These are phyloP conservation scores for Blastobotrys indianensis DNA, from an alignment of 1,139 yeast genomes.

Conservation along the genomic window DNA sequence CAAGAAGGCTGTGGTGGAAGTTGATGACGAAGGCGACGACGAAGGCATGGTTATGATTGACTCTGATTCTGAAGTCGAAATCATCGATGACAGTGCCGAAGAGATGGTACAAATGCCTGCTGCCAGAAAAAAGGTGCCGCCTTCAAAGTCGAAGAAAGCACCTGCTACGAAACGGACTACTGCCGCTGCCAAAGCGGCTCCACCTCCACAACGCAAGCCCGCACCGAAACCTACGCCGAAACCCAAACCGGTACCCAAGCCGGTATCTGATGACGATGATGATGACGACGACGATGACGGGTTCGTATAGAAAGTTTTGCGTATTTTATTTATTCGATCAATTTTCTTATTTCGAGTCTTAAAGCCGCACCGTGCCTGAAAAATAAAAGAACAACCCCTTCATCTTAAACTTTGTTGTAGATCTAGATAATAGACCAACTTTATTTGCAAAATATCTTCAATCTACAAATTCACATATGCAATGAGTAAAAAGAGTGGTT, in stretches of 20 bases:
- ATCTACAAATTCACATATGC: no score
- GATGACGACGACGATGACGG: conserved; percentile 18
- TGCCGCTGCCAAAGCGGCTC: neutral
- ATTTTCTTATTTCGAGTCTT: neutral
- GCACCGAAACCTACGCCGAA: neutral
- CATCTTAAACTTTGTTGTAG: no score
- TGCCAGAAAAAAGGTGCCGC: neutral
- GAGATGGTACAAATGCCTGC: neutral
- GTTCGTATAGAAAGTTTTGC: conserved; percentile 8
- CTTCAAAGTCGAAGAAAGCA: neutral
- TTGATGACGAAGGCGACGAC: neutral
- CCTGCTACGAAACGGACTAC: no score
- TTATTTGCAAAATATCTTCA: no score
- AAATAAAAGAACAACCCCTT: no score
- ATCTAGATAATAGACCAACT: no score
- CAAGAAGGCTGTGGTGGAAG: neutral
- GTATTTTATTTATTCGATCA: neutral
- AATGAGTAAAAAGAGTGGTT: no score
- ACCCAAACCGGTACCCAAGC: neutral
- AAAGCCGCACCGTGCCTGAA: no score
- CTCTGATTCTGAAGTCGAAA: conserved; percentile 7
- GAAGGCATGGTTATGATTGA: conserved; percentile 1
- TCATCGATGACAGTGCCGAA: neutral
- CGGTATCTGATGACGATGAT: conserved; percentile 1
- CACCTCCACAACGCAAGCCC: neutral